Evolutionary conservation across 371 early-diverging fungal species (phyloP).

Genomic region (Zopfochytrium polystomum): DNA sequence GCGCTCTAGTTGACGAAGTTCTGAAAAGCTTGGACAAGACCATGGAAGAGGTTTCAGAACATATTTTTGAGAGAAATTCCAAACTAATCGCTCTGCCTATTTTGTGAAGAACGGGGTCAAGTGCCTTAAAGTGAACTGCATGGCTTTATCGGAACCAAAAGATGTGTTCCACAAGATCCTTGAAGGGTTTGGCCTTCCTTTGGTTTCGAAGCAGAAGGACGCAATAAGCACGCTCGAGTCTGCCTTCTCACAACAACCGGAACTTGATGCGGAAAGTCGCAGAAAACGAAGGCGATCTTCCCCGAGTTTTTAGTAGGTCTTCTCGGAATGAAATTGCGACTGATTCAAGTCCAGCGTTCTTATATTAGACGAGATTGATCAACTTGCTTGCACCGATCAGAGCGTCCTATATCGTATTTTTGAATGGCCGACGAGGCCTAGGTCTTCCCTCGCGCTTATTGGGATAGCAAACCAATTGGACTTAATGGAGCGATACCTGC

Average conservation of each 20-base stretch:
- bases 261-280: too few relatives aligned
- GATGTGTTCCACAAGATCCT: slow-evolving; percentile 64
- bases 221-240: too few relatives aligned
- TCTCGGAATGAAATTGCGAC: background rate
- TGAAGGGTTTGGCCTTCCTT: slow-evolving; percentile 46
- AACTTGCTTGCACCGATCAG: slow-evolving; percentile 72
- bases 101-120: slow-evolving; percentile 37
- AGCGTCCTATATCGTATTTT: slow-evolving; percentile 88
- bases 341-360: slow-evolving; percentile 54
- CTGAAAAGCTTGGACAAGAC: slow-evolving; percentile 36
- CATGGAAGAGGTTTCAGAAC: too few relatives aligned
- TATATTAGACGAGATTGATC: slow-evolving; percentile 91
- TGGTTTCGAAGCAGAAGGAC: too few relatives aligned
- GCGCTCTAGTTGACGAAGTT: slow-evolving; percentile 73
- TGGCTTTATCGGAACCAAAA: slow-evolving; percentile 70
- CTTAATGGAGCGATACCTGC: slow-evolving; percentile 82
- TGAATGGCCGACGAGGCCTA: slow-evolving; percentile 64
- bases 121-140: slow-evolving; percentile 76
- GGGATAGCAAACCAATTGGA: slow-evolving; percentile 97
- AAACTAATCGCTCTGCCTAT: too few relatives aligned
- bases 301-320: slow-evolving; percentile 1
- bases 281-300: too few relatives aligned
- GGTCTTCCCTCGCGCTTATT: slow-evolving; percentile 71
- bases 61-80: background rate
- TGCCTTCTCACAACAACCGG: too few relatives aligned